Evolutionary conservation across 179 eudicot species (phyloP).

Genomic region (Beta macrorhiza): DNA sequence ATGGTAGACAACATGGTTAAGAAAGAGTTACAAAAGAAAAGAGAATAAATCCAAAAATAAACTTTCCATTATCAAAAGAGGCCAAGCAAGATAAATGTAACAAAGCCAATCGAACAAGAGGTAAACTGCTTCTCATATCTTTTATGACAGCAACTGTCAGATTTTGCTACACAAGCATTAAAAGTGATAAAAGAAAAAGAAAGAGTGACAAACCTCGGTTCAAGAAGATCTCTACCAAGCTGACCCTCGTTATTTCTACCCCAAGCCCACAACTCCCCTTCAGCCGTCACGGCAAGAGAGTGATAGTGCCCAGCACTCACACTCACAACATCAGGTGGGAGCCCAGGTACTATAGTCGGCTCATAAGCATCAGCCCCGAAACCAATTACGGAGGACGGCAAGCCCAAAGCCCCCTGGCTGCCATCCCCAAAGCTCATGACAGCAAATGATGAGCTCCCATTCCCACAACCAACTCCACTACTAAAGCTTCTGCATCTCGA

Average conservation of each 20-base stretch:
- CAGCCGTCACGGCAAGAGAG: slow-evolving; percentile 82
- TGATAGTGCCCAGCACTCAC: slow-evolving; percentile 89
- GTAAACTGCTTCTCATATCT: background rate
- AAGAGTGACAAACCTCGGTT: slow-evolving; percentile 56
- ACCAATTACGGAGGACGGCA: slow-evolving; percentile 56
- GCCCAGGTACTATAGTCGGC: slow-evolving; percentile 65
- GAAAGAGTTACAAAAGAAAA: background rate
- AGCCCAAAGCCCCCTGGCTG: slow-evolving; percentile 81
- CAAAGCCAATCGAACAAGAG: background rate
- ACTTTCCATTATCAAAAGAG: background rate
- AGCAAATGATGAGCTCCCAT: slow-evolving; percentile 33
- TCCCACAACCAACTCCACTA: slow-evolving; percentile 18
- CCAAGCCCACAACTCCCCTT: slow-evolving; percentile 96
- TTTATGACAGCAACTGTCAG: background rate
- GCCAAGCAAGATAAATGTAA: background rate
- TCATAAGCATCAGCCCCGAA: slow-evolving; percentile 79
- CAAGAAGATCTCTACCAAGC: slow-evolving; percentile 71
- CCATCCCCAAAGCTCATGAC: slow-evolving; percentile 97
- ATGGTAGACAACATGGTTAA: background rate
- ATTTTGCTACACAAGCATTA: background rate
- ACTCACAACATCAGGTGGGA: slow-evolving; percentile 60
- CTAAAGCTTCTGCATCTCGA: slow-evolving; percentile 29
- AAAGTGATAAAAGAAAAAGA: slow-evolving; percentile 3
- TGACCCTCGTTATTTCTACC: slow-evolving; percentile 86
- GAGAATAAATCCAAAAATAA: background rate